Conservation (phyloP, 2,329 filamentous ascomycete genomes). For the Fusarium clavum region DNA sequence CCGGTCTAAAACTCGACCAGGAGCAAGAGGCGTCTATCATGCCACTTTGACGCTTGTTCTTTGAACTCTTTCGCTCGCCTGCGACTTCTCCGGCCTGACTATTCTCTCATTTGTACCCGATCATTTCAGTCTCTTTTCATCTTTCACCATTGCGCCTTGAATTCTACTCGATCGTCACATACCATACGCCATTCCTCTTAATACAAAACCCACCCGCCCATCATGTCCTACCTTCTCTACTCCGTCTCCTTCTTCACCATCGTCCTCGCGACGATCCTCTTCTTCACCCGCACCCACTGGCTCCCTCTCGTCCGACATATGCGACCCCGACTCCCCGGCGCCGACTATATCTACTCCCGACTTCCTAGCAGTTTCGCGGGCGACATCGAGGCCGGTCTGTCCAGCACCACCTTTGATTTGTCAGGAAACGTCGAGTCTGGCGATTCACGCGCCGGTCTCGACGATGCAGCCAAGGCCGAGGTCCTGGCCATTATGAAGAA, state of each 20-base stretch:
- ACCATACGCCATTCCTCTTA: not conserved
- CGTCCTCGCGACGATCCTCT: conserved; percentile 78
- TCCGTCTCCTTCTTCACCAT: conserved; percentile 78
- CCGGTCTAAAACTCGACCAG: conserved; percentile 13
- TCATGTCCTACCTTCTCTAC: conserved; percentile 86
- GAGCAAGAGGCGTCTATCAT: conserved; percentile 29
- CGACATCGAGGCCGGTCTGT: conserved; percentile 90
- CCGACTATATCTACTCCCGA: conserved; percentile 77
- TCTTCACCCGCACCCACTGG: conserved; percentile 85
- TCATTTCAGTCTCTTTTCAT: conserved; percentile 14
- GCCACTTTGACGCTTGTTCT: conserved; percentile 26
- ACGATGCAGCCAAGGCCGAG: conserved; percentile 82
- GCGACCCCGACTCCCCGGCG: conserved; percentile 62
- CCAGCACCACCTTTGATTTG: conserved; percentile 85
- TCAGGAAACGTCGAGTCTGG: conserved; percentile 81
- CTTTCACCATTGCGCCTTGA: not conserved
- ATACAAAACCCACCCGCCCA: conserved; percentile 22
- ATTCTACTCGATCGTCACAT: conserved; percentile 10
- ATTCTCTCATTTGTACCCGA: conserved; percentile 34
- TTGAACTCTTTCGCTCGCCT: conserved; percentile 21
- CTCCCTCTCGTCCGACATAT: conserved; percentile 73
- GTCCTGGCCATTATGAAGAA: conserved; percentile 92
- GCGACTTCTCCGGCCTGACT: conserved; percentile 13
- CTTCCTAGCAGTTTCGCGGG: conserved; percentile 81
- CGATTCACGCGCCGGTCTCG: conserved; percentile 83